Base-by-base conservation (phyloP, 1,284 basidiomycete species). In the Vanrija sp. region DNA sequence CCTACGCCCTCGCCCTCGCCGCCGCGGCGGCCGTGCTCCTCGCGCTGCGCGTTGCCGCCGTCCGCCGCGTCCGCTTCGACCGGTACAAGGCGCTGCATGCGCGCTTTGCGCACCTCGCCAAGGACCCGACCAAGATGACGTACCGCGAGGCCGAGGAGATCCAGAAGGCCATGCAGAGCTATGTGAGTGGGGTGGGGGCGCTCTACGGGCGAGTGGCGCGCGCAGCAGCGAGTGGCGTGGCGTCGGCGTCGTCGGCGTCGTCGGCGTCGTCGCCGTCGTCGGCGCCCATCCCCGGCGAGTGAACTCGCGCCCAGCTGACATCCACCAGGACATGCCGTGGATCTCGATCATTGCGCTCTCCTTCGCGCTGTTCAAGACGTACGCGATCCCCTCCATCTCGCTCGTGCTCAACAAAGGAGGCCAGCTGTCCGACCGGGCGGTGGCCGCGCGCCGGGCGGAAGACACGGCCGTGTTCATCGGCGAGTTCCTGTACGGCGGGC, bases 291-390 rank as follows among this genome's bases (percentile, higher is more conserved):
- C 8, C 34, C 34, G 14, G 34, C 14, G 21, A 23, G 21, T 23
- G 21, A 23, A 23, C 21, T 23, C 21, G 21, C 21, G 21, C 21
- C 21, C 28, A 8, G 28, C 46, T 54, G 21, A 53, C 40, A 3
- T 10, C 12, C 34, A 18, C 25, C 39, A 60, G 58, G 58, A 60
- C 42, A 44, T 60, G 42, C 58, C 58, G 5, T 51, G 51, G 29
- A 50, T 49, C 12, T 25, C 47, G 25, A 26, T 45, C 5, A 25
- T 60, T 34, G 43, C 51, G 2, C 49, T 60, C 38, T 44, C 39
- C 7, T 60, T 60, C 23, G 58, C 58, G 1, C 48, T 60, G 8
- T 60, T 60, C 58, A 55, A 56, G 49, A 60, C 58, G 4, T 60
- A 60, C 29, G 58, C 54, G 6, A 43, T 60, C 12, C 54, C 54